phyloP scores from a whole-genome alignment of 805 yeast species.

The Pichia exigua region DNA sequence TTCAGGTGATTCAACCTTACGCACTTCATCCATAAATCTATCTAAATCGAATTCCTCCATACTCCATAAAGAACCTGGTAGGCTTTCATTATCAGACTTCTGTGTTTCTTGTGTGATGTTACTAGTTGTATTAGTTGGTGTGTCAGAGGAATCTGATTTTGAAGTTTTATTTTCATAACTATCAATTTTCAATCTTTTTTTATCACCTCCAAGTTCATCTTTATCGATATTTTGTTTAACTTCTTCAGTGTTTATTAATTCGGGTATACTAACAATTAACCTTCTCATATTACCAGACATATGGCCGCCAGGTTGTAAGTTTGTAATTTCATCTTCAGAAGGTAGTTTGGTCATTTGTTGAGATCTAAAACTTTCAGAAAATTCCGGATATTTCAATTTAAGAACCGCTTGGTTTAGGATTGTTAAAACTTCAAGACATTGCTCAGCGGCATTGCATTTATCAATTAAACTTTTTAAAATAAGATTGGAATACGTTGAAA shows the following conservation, averaged over 20 bases:
- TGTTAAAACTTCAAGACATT: constrained; percentile 65
- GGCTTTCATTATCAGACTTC: background rate
- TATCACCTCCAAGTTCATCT: background rate
- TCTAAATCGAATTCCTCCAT: constrained; percentile 33
- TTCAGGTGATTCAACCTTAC: constrained; percentile 24
- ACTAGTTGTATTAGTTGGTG: background rate
- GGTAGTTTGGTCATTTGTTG: constrained; percentile 21
- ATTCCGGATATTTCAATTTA: constrained; percentile 37
- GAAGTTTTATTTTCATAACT: background rate
- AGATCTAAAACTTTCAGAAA: background rate
- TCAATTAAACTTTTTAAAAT: constrained; percentile 57
- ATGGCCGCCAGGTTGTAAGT: constrained; percentile 29
- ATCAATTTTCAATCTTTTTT: background rate
- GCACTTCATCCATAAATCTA: constrained; percentile 42
- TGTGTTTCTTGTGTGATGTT: background rate
- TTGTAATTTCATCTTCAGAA: constrained; percentile 22
- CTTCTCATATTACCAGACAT: constrained; percentile 32
- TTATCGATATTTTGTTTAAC: background rate
- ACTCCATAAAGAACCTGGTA: constrained; percentile 22
- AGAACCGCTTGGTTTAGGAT: constrained; percentile 65
- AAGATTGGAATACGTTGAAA: constrained; percentile 41
- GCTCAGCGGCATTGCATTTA: constrained; percentile 70
- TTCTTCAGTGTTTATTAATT: constrained; percentile 13
- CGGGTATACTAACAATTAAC: constrained; percentile 31
- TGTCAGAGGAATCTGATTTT: background rate